Conservation (phyloP, 176 grass and related monocot species). For the Alloteropsis semialata region DNA sequence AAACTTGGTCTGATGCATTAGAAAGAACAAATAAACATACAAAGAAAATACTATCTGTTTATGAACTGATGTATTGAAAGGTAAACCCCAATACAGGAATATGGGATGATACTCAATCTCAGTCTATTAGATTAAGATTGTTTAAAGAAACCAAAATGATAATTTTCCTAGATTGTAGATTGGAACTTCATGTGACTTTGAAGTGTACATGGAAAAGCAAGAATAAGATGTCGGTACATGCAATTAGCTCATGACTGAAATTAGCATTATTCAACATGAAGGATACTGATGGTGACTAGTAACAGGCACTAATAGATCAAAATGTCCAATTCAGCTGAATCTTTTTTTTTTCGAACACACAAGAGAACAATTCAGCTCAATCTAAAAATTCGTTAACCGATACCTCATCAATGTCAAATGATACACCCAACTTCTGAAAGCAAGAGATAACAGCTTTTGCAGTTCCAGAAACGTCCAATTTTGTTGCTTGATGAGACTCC, state of each 20-base stretch:
- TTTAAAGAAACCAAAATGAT: neutral
- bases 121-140: neutral
- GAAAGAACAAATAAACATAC: neutral
- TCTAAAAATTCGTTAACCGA: neutral
- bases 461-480: constrained; percentile 88
- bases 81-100: neutral
- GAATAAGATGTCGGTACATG: neutral
- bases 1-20: neutral
- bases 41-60: neutral
- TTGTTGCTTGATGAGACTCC: constrained; percentile 89
- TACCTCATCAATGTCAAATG: constrained; percentile 74
- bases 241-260: constrained; percentile 3
- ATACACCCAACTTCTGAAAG: constrained; percentile 79
- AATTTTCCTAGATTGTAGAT: neutral
- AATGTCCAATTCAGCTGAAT: neutral
- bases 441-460: constrained; percentile 90
- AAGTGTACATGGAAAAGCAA: neutral
- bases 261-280: neutral
- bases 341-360: too few species aligned
- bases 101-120: neutral
- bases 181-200: neutral
- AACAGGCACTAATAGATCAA: neutral
- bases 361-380: neutral
- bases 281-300: neutral
- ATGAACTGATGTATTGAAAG: neutral